phyloP scores from a whole-genome alignment of 495 filamentous ascomycete species.

The Penicillium ucsense region DNA sequence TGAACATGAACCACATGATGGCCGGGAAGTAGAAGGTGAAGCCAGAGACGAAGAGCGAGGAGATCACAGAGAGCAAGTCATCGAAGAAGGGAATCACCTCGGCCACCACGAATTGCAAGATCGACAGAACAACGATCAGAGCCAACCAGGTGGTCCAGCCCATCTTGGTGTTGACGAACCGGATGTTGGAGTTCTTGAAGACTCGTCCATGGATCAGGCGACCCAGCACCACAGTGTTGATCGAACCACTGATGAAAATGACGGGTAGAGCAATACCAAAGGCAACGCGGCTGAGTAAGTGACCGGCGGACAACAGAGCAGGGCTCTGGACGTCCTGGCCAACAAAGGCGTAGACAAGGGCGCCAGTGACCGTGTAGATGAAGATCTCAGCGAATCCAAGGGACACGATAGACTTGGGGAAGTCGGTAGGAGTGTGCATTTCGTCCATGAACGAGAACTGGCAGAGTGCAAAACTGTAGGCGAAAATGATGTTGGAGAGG shows the following conservation, averaged over 20 bases:
- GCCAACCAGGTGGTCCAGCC: constrained; percentile 45
- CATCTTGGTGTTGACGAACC: constrained; percentile 45
- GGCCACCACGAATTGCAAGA: constrained; percentile 53
- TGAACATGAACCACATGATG: constrained; percentile 50
- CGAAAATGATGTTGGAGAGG: constrained; percentile 59
- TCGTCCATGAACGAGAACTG: constrained; percentile 34
- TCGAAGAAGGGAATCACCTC: constrained; percentile 58
- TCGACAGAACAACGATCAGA: constrained; percentile 40
- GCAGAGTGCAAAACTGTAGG: constrained; percentile 49
- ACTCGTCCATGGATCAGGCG: constrained; percentile 51
- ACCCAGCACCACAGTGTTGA: constrained; percentile 46
- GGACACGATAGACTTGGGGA: constrained; percentile 46
- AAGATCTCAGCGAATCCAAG: constrained; percentile 48
- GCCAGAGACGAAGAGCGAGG: constrained; percentile 21
- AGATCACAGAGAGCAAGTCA: constrained; percentile 45
- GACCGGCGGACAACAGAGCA: constrained; percentile 50
- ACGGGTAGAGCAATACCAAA: constrained; percentile 64
- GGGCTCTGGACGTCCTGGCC: constrained; percentile 52
- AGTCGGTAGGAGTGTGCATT: constrained; percentile 55
- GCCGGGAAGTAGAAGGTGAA: constrained; percentile 22
- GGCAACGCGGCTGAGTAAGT: constrained; percentile 50
- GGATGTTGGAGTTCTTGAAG: constrained; percentile 37
- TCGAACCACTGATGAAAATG: constrained; percentile 53
- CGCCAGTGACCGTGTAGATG: constrained; percentile 55
- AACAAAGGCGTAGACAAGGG: constrained; percentile 56